Conservation (phyloP, 2,329 filamentous ascomycete genomes). For the Diaporthe helianthi region DNA sequence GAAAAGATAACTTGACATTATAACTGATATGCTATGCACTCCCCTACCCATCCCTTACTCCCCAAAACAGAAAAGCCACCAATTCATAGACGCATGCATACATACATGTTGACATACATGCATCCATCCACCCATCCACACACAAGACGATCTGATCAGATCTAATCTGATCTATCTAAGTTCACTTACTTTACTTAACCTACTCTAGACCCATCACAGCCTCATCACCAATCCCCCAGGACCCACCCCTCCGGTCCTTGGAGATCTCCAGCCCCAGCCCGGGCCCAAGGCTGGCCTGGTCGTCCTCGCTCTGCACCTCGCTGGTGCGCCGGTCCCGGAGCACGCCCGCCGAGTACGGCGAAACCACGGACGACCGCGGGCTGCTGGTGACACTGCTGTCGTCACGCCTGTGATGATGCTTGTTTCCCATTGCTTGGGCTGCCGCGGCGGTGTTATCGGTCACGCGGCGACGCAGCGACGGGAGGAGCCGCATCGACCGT, state of each 20-base stretch:
- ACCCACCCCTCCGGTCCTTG: constrained; percentile 56
- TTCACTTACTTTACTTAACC: constrained; percentile 44
- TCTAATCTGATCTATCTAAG: too few species aligned
- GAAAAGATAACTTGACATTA: not conserved
- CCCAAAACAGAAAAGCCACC: not conserved
- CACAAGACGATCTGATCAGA: too few species aligned
- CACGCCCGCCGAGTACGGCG: constrained; percentile 36
- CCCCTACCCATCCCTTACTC: too few species aligned
- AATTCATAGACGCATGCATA: too few species aligned
- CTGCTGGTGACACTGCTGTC: constrained; percentile 34
- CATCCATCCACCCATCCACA: too few species aligned
- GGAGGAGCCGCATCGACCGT: constrained; percentile 50
- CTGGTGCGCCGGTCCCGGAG: constrained; percentile 49
- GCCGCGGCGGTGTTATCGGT: constrained; percentile 43
- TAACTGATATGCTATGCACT: not conserved
- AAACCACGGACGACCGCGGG: constrained; percentile 35
- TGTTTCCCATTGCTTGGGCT: constrained; percentile 23
- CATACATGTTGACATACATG: not conserved
- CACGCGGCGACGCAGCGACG: constrained; percentile 49
- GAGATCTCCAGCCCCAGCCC: constrained; percentile 59
- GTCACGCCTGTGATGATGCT: constrained; percentile 35
- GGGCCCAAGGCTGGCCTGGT: constrained; percentile 49
- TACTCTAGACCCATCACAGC: constrained; percentile 83
- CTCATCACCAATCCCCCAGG: constrained; percentile 85
- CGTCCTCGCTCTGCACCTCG: constrained; percentile 52